These are phyloP conservation scores for Pestalotiopsis sp. DNA, from an alignment of 2,329 filamentous ascomycete species.

Conservation along the genomic window DNA sequence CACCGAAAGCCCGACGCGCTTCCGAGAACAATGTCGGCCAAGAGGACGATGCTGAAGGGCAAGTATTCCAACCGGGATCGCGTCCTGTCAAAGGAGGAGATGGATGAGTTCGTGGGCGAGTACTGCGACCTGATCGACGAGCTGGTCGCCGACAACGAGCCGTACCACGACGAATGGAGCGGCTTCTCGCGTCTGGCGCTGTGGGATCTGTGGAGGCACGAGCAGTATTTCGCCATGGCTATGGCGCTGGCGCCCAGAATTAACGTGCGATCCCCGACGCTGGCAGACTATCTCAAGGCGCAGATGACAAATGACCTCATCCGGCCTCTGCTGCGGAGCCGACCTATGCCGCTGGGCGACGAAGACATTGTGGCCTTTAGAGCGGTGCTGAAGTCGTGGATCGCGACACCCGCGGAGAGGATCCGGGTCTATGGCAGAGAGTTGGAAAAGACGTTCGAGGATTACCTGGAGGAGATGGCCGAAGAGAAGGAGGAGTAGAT, in stretches of 20 bases:
- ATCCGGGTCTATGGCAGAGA: neutral
- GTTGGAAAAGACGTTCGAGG: neutral
- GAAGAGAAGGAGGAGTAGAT: neutral
- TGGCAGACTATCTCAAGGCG: neutral
- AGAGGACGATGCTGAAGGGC: constrained; percentile 7
- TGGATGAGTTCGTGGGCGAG: neutral
- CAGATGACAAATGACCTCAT: neutral
- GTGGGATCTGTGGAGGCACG: neutral
- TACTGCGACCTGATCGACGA: neutral
- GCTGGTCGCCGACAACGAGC: neutral
- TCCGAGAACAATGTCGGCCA: constrained; percentile 13
- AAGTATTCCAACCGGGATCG: neutral
- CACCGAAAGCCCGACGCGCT: constrained; percentile 9
- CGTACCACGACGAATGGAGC: constrained; percentile 4
- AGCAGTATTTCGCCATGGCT: neutral
- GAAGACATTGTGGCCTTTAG: neutral
- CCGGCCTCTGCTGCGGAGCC: neutral
- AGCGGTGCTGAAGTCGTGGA: neutral
- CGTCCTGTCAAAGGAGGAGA: neutral
- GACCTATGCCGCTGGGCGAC: neutral
- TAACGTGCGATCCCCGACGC: neutral
- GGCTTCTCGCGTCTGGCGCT: neutral
- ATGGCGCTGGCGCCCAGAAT: neutral
- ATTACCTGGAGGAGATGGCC: neutral
- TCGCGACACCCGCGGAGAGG: neutral